phyloP scores from a whole-genome alignment of 2,329 filamentous ascomycete species.

The Cryphonectria japonica region DNA sequence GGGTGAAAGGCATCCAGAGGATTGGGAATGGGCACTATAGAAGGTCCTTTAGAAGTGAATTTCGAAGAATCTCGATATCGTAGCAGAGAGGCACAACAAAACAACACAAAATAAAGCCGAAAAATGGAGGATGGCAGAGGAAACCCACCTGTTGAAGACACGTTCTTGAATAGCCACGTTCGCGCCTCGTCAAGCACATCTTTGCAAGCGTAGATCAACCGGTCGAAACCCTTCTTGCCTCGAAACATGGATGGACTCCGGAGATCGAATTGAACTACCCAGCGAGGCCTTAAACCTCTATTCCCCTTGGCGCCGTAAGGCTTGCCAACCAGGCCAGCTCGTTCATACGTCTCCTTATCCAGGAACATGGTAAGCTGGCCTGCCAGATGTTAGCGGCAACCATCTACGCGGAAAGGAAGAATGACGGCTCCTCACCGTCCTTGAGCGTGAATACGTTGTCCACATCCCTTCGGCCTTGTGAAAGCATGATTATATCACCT shows the following conservation, averaged over 20 bases:
- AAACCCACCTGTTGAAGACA: constrained; percentile 50
- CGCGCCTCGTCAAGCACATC: constrained; percentile 71
- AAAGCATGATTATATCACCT: constrained; percentile 85
- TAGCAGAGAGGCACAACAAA: not conserved
- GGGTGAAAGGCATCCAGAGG: constrained; percentile 53
- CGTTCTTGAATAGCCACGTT: constrained; percentile 79
- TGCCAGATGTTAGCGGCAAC: constrained; percentile 37
- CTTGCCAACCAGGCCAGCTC: constrained; percentile 77
- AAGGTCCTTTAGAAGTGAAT: constrained; percentile 5
- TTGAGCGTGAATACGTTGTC: constrained; percentile 74
- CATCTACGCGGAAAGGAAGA: constrained; percentile 12
- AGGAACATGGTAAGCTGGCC: constrained; percentile 77
- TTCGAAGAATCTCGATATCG: not conserved
- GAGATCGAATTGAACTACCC: constrained; percentile 77
- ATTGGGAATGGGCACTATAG: constrained; percentile 51
- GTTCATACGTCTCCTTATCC: constrained; percentile 80
- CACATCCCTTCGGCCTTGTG: constrained; percentile 70
- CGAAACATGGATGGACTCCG: constrained; percentile 75
- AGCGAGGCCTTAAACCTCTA: constrained; percentile 68
- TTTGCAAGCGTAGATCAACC: constrained; percentile 76
- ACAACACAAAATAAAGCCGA: too few relatives aligned
- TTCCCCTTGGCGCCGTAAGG: constrained; percentile 63
- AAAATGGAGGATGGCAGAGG: not conserved
- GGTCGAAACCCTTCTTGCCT: constrained; percentile 82
- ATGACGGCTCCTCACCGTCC: constrained; percentile 56